Base-by-base conservation (phyloP, 495 filamentous ascomycete genomes). In the Thozetella sp. region DNA sequence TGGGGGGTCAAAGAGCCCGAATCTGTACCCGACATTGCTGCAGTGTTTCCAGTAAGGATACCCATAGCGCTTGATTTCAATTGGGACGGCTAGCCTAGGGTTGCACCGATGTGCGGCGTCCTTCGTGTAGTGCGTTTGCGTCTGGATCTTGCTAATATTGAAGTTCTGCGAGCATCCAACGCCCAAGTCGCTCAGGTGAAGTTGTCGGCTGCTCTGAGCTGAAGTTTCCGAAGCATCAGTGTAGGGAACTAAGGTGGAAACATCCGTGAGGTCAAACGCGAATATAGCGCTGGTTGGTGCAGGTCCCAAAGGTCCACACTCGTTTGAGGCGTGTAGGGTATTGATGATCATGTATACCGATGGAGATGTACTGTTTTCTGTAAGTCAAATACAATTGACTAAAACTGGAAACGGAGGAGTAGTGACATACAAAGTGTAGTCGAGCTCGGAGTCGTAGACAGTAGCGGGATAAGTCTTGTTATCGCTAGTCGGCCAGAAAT, bases 301-400 rank as follows among this genome's bases (percentile, higher is more conserved):
- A 15, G 30, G 30, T 37, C 30, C 30, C 30, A 37, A 15, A 6
- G 6, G 6, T 37, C 30, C 30, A 15, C 30, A 37, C 15, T 37
- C 30, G 15, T 37, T 37, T 6, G 30, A 37, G 30, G 30, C 30
- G 30, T 37, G 30, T 6, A 37, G 30, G 15, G 30, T 37, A 15
- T 37, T 37, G 46, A 77, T 65, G 25, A 69, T 40, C 57, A 77
- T 63, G 59, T 77, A 77, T 19, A 76, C 69, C 9, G 72, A 74
- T 0, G 75, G 75, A 6, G 72, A 77, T 20, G 72, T 72, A 58
- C 73, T 75, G 40, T 34, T 27, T 23, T 20, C 3, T n/a, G 11
- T 53, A 52, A 37, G 30, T 37, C 55, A 37, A 60, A 54, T 25
- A 10, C 17, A 25, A 15, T 9, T 15, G 54, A 1, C 23, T 26